Evolutionary conservation across 768 basidiomycete genomes (phyloP).

Genomic region (Podaxis sp.): DNA sequence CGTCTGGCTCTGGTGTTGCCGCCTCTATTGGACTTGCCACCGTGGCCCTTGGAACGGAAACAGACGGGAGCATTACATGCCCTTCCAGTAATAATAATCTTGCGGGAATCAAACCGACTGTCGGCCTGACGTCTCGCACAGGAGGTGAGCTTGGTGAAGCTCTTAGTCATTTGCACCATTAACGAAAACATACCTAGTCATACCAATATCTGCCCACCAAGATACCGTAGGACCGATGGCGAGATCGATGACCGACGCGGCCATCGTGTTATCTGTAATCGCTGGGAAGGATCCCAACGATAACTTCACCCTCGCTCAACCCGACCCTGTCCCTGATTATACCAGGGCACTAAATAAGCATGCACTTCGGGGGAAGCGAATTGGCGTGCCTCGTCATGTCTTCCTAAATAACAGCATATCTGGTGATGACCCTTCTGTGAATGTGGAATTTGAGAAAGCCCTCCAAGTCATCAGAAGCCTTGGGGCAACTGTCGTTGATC

Average conservation of each 20-base stretch:
- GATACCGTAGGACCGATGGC: conserved; percentile 61
- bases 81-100: conserved; percentile 54
- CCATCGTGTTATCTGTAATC: conserved; percentile 55
- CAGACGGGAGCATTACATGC: conserved; percentile 55
- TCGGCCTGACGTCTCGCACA: conserved; percentile 58
- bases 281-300: conserved; percentile 57
- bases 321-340: conserved; percentile 52
- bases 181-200: conserved; percentile 33
- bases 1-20: conserved; percentile 57
- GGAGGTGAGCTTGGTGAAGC: conserved; percentile 40
- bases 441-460: conserved; percentile 39
- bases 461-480: conserved; percentile 36
- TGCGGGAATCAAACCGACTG: conserved; percentile 60
- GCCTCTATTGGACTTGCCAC: conserved; percentile 52
- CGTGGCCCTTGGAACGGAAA: conserved; percentile 49
- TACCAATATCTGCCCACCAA: conserved; percentile 57
- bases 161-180: neutral
- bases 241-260: conserved; percentile 53
- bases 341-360: conserved; percentile 48
- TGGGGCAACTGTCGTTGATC: conserved; percentile 58
- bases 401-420: conserved; percentile 34
- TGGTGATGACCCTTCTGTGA: conserved; percentile 34
- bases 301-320: conserved; percentile 54
- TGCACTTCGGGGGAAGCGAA: conserved; percentile 49
- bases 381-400: conserved; percentile 50